Conservation (phyloP, 768 basidiomycete species). For the Russula compacta region DNA sequence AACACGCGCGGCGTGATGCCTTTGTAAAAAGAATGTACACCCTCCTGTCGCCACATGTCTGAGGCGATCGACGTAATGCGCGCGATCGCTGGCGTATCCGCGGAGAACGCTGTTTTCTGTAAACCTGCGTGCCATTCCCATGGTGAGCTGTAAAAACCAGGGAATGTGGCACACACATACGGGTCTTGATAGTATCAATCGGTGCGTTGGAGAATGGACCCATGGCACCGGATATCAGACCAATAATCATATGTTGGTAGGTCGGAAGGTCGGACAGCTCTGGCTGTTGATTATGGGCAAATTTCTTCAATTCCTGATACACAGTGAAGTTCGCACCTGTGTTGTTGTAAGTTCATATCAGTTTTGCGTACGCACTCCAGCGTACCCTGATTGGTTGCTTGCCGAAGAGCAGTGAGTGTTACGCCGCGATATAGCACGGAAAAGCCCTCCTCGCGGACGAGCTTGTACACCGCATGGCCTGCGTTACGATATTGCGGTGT, state of each 20-base stretch:
- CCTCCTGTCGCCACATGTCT: constrained; percentile 94
- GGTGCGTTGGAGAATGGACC: constrained; percentile 98
- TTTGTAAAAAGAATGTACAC: constrained; percentile 88
- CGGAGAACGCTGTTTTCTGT: constrained; percentile 69
- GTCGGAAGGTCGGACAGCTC: constrained; percentile 73
- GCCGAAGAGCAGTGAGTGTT: constrained; percentile 82
- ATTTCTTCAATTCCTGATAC: constrained; percentile 92
- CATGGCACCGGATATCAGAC: constrained; percentile 94
- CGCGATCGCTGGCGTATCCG: constrained; percentile 69
- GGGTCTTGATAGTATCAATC: constrained; percentile 91
- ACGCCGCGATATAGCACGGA: constrained; percentile 87
- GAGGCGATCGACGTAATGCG: constrained; percentile 71
- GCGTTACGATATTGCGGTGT: constrained; percentile 92
- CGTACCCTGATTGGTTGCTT: constrained; percentile 94
- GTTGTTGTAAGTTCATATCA: neutral
- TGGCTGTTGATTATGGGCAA: constrained; percentile 72
- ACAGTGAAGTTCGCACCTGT: constrained; percentile 94
- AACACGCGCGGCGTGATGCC: constrained; percentile 95
- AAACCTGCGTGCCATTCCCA: constrained; percentile 41
- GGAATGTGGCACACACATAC: constrained; percentile 35
- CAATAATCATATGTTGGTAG: constrained; percentile 93
- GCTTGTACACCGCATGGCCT: constrained; percentile 91
- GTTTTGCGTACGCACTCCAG: neutral
- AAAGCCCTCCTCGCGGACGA: constrained; percentile 86
- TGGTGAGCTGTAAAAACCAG: neutral